phyloP scores from a whole-genome alignment of 2,329 filamentous ascomycete species.

The Neophaeococcomyces mojaviensis region DNA sequence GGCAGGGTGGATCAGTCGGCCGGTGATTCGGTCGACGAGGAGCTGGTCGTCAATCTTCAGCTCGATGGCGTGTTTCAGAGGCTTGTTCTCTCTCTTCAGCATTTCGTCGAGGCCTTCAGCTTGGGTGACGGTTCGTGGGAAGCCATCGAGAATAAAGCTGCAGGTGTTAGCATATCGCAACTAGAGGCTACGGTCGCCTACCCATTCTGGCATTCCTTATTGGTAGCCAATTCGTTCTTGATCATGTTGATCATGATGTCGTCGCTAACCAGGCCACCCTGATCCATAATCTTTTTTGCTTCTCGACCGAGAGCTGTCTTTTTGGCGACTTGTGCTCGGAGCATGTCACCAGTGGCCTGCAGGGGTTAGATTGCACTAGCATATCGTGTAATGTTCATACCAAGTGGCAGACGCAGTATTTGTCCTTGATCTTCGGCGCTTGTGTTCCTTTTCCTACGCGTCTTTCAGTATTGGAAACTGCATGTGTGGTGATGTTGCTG shows the following conservation, averaged over 20 bases:
- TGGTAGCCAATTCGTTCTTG: conserved; percentile 89
- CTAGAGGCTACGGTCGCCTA: conserved; percentile 40
- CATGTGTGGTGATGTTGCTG: conserved; percentile 32
- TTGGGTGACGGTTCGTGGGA: conserved; percentile 92
- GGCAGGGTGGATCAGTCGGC: conserved; percentile 88
- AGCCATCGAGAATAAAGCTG: conserved; percentile 98
- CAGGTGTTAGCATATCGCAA: conserved; percentile 11
- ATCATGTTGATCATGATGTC: conserved; percentile 99
- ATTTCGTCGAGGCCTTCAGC: conserved; percentile 91
- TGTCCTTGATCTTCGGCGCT: conserved; percentile 95
- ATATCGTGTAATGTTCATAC: conserved; percentile 46
- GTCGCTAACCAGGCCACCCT: conserved; percentile 92
- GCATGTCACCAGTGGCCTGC: conserved; percentile 97
- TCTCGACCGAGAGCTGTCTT: conserved; percentile 91
- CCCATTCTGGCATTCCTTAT: conserved; percentile 95
- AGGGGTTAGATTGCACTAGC: conserved; percentile 10
- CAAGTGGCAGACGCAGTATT: conserved; percentile 93
- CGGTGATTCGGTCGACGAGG: conserved; percentile 91
- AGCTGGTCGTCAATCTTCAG: conserved; percentile 93
- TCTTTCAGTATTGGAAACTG: conserved; percentile 17
- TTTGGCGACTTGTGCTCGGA: conserved; percentile 94
- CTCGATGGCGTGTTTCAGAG: conserved; percentile 90
- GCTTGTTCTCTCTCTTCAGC: conserved; percentile 70
- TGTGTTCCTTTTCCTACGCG: conserved; percentile 90
- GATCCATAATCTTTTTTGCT: conserved; percentile 99